Evolutionary conservation across 768 basidiomycete species (phyloP).

Genomic region (Suillus bovinus): DNA sequence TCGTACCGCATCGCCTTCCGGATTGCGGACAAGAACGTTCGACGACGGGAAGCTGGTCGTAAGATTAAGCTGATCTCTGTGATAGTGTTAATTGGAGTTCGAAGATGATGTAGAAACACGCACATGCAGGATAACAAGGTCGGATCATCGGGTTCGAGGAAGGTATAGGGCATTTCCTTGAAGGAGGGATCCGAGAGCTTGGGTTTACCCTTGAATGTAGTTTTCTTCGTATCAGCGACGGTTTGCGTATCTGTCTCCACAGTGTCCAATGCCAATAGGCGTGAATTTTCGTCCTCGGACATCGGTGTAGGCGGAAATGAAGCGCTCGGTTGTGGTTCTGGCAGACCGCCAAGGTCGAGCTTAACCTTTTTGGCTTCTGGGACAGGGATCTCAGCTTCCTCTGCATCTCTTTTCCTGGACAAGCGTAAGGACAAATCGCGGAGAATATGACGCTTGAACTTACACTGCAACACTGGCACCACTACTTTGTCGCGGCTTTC

Average conservation of each 20-base stretch:
- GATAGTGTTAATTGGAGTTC: not conserved
- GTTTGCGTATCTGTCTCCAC: constrained; percentile 9
- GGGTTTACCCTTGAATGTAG: constrained; percentile 7
- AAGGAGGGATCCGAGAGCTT: constrained; percentile 44
- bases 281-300: constrained; percentile 1
- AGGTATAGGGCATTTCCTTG: constrained; percentile 93
- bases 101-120: constrained; percentile 28
- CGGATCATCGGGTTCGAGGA: constrained; percentile 68
- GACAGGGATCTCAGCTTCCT: constrained; percentile 39
- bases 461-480: constrained; percentile 17
- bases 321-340: constrained; percentile 7
- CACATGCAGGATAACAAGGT: constrained; percentile 74
- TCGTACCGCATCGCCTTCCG: constrained; percentile 66
- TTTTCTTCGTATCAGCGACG: not conserved
- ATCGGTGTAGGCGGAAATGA: not conserved
- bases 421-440: constrained; percentile 7
- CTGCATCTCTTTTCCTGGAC: constrained; percentile 47
- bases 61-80: constrained; percentile 73
- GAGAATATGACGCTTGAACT: not conserved
- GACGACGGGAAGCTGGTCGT: constrained; percentile 66
- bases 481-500: constrained; percentile 30
- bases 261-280: constrained; percentile 6
- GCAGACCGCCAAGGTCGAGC: constrained; percentile 29
- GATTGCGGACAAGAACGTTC: constrained; percentile 87
- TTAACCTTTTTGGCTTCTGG: constrained; percentile 54